Base-by-base conservation (phyloP, 2,329 filamentous ascomycete genomes). In the Torrubiella hemipterigena region DNA sequence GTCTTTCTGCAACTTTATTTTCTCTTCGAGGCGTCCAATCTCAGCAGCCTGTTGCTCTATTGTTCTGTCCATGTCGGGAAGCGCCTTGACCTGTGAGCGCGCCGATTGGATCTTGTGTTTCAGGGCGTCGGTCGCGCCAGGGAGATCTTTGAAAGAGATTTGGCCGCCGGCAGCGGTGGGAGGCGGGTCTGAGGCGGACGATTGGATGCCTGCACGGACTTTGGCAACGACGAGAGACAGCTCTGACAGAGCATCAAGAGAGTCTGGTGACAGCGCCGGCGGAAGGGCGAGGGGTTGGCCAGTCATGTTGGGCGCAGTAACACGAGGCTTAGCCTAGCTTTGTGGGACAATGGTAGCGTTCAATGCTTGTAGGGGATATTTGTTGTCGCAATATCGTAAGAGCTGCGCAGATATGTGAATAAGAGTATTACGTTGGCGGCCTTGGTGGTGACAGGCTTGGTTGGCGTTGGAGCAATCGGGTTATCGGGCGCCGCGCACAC, bases 31-130 rank as follows among this genome's bases (percentile, higher is more conserved):
- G 42, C 73, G 67, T 22, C 46, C 52, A 14, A 87, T 80, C 61
- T 89, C 82, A 11, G 64, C 66, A 43, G 79, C 65, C 58, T 89
- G 83, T 50, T 85, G 78, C 34, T 65, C 65, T 11, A 78, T 58
- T 5, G 63, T 68, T 32, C 81, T 67, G 13, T 72, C 61, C 50
- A 89, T 73, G 55, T 87, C 82, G 8, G 79, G 80, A 42, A 91
- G 54, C 17, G 63, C 60, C 47, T 67, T 65, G 31, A 86, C 63
- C 43, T 77, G 71, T 20, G 64, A 67, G 30, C 81, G 68, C 30
- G 87, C 86, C 42, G 78, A 79, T 52, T 86, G 80, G 36, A 96
- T 71, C 55, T 84, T 83, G 55, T 87, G 77, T 55, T 84, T 87
- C 45, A 95, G 65, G 21, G 72, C 69, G 47, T 85, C 81, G 2